Evolutionary conservation across 129 eudicot species (phyloP).

Genomic region (Saposhnikovia divaricata): DNA sequence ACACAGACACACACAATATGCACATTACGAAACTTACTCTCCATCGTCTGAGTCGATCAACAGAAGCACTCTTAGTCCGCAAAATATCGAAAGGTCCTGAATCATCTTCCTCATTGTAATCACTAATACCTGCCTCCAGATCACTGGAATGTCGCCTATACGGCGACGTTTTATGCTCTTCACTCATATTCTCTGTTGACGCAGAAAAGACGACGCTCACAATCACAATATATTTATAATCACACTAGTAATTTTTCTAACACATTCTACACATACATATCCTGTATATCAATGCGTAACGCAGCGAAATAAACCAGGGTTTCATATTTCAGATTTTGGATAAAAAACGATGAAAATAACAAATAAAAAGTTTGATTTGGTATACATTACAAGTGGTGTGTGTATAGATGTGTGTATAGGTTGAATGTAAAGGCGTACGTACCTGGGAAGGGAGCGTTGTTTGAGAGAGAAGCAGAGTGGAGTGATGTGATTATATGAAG

Average conservation of each 20-base stretch:
- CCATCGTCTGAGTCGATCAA: slow-evolving; percentile 68
- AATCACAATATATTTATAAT: background rate
- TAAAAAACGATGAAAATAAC: background rate
- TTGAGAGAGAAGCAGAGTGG: background rate
- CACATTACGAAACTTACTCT: slow-evolving; percentile 33
- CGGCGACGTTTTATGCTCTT: slow-evolving; percentile 7
- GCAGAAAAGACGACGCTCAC: slow-evolving; percentile 9
- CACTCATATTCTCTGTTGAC: slow-evolving; percentile 3
- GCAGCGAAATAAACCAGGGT: background rate
- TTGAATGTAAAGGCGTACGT: no score
- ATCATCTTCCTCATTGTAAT: background rate
- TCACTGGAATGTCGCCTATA: slow-evolving; percentile 7
- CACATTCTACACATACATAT: background rate
- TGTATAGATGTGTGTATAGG: no score
- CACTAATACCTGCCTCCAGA: background rate
- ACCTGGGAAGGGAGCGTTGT: no score
- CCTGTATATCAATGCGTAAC: background rate
- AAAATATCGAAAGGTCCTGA: slow-evolving; percentile 6
- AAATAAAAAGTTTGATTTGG: background rate
- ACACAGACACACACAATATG: background rate
- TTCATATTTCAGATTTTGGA: background rate
- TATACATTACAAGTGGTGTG: background rate
- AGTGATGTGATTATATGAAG: background rate
- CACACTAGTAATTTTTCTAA: background rate
- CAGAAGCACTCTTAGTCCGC: slow-evolving; percentile 14